Base-by-base conservation (phyloP, 352 stramenopile genomes). In the Phytophthora sp. region DNA sequence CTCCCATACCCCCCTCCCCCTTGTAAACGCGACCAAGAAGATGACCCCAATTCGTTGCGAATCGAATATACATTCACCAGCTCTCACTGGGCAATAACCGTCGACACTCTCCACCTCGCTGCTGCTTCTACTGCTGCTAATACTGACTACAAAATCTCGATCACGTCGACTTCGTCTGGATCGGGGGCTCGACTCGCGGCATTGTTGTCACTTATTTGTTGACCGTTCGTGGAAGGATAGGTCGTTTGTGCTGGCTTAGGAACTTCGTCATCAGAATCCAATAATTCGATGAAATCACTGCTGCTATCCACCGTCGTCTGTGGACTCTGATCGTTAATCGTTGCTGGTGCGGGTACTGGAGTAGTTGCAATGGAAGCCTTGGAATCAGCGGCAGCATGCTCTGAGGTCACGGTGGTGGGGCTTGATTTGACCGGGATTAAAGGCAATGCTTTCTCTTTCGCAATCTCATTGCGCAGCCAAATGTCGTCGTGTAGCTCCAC, bases 401-500 rank as follows among this genome's bases (percentile, higher is more conserved):
- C 24, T 24, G 39, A 7, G 12, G 23, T 12, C 20, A 15, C 26
- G 16, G 49, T 7, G 29, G 13, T 50, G 7, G 42, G 18, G 21
- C 31, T 65, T 20, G 35, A 18, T 27, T 57, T 20, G 1, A 24
- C 35, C 4, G 39, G n/a, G 18, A 66, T 58, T 27, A 71, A 45
- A 21, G 67, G 50, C 15, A 73, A 44, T 2, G 77, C 81, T 46
- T 76, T 80, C 26, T 82, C 74, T 56, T 90, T 90, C 1, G 72
- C 74, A 55, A 95, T 89, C 52, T 93, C 83, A 31, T 80, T 74
- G 7, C 81, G 71, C 16, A 95, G 66, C 88, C 88, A 95, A 12
- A 62, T 60, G 24, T 91, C 88, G 29, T 88, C 73, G 23, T 84
- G 85, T 13, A 94, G 61, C 5, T 88, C 82, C n/a, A 94, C 82